Percentiles rank a stretch among this genome's conserved stretches.
phyloP scores from a whole-genome alignment of 2,329 filamentous ascomycete genomes.

The Arthroderma sp. region DNA sequence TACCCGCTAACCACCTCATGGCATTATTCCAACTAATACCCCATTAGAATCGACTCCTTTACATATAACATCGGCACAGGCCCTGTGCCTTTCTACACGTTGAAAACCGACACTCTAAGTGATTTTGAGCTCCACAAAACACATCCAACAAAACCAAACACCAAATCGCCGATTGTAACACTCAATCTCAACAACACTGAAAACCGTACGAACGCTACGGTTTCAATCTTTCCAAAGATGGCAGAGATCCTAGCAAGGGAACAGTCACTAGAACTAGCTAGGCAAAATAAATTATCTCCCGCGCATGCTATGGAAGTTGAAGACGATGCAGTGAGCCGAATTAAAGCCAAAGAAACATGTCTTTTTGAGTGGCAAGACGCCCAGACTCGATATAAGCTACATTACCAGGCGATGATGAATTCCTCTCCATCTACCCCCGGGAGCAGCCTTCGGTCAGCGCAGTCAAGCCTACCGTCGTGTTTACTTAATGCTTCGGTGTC shows the following conservation, averaged over 20 bases:
- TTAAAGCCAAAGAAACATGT: slow-evolving; percentile 37
- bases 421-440: background rate
- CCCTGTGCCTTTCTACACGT: slow-evolving; percentile 34
- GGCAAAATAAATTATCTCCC: slow-evolving; percentile 30
- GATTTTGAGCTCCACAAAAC: slow-evolving; percentile 33
- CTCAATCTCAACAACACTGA: slow-evolving; percentile 23
- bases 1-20: background rate
- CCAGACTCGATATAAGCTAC: slow-evolving; percentile 34
- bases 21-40: slow-evolving; percentile 9
- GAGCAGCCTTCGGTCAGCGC: background rate
- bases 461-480: background rate
- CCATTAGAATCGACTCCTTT: slow-evolving; percentile 27
- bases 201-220: slow-evolving; percentile 30
- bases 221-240: slow-evolving; percentile 35
- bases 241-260: slow-evolving; percentile 40
- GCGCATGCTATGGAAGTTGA: slow-evolving; percentile 33
- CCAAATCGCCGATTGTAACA: slow-evolving; percentile 34
- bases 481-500: slow-evolving; percentile 11
- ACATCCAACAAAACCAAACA: slow-evolving; percentile 30
- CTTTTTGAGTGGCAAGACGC: slow-evolving; percentile 34
- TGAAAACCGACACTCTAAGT: slow-evolving; percentile 33
- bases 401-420: slow-evolving; percentile 32
- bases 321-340: slow-evolving; percentile 33
- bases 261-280: slow-evolving; percentile 31
- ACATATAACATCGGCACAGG: slow-evolving; percentile 35